phyloP scores from a whole-genome alignment of 129 eudicot species.

The Saposhnikovia divaricata region DNA sequence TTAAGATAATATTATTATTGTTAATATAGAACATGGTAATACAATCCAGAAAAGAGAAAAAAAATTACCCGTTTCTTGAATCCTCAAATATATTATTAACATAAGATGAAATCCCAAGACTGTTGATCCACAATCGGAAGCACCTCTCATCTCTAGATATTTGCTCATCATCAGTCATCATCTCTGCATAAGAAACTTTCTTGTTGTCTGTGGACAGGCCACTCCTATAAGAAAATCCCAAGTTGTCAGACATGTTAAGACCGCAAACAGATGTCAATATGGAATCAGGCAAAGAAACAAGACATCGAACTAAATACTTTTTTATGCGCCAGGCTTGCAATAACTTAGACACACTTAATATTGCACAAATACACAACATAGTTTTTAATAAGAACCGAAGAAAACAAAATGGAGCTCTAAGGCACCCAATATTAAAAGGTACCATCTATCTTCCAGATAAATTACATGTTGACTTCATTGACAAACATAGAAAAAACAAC shows the following conservation, averaged over 20 bases:
- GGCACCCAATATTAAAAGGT: not conserved
- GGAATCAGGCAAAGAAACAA: not conserved
- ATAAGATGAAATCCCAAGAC: slow-evolving; percentile 78
- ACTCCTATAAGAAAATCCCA: slow-evolving; percentile 37
- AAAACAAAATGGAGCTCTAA: not conserved
- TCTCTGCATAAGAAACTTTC: slow-evolving; percentile 86
- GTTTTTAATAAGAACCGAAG: not conserved
- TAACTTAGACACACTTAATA: too few relatives aligned
- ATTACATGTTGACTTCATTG: not conserved
- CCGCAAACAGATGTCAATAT: not conserved
- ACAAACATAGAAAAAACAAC: not conserved
- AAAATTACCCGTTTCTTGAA: slow-evolving; percentile 75
- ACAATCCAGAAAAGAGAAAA: not conserved
- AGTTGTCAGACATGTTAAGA: slow-evolving; percentile 6
- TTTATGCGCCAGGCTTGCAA: not conserved
- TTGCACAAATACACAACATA: not conserved
- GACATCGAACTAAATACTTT: not conserved
- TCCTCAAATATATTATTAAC: slow-evolving; percentile 90
- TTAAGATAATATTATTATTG: too few relatives aligned
- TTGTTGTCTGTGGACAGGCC: slow-evolving; percentile 82
- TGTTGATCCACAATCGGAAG: slow-evolving; percentile 89
- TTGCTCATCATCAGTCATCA: slow-evolving; percentile 91
- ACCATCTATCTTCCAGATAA: not conserved
- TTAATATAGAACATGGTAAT: not conserved
- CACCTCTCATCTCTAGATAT: slow-evolving; percentile 96